These are phyloP conservation scores for Penicillium frequentans DNA, from an alignment of 2,329 filamentous ascomycete genomes.

Conservation along the genomic window DNA sequence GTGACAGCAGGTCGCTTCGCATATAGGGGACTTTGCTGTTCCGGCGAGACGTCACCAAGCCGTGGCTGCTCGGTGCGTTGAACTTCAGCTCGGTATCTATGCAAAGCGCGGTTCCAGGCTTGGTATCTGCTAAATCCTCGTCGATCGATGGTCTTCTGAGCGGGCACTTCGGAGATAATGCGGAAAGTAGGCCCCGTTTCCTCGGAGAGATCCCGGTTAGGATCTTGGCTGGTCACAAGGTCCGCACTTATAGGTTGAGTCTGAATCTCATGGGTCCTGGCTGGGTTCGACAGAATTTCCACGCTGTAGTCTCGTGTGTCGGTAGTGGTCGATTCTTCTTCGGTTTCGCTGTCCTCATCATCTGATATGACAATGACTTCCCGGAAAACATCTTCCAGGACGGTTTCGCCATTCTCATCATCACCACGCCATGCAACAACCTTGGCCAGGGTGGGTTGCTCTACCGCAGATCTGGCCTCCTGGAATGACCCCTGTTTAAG, in stretches of 20 bases:
- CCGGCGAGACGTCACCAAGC: constrained; percentile 6
- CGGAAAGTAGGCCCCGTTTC: constrained; percentile 39
- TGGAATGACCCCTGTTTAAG: constrained; percentile 54
- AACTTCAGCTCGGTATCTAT: constrained; percentile 37
- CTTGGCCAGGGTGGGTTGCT: constrained; percentile 56
- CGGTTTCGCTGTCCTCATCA: constrained; percentile 54
- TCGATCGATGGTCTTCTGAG: constrained; percentile 39
- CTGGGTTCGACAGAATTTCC: constrained; percentile 44
- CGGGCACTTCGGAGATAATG: constrained; percentile 32
- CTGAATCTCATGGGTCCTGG: constrained; percentile 35
- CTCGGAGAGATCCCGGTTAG: constrained; percentile 31
- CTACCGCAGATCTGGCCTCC: constrained; percentile 56
- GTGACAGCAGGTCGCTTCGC: constrained; percentile 16
- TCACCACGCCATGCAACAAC: constrained; percentile 65
- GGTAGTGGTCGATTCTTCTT: constrained; percentile 33
- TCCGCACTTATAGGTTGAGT: constrained; percentile 31
- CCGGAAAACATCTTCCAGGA: constrained; percentile 62
- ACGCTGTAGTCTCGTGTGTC: constrained; percentile 40
- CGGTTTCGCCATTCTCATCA: constrained; percentile 52
- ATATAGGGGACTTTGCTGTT: constrained; percentile 19
- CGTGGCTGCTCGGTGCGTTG: constrained; percentile 17
- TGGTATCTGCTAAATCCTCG: constrained; percentile 49
- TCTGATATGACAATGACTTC: constrained; percentile 66
- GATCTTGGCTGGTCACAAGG: constrained; percentile 16
- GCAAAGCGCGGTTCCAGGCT: constrained; percentile 47